Evolutionary conservation across 305 asterid genomes (phyloP).

Genomic region (Fraxinus paxiana): DNA sequence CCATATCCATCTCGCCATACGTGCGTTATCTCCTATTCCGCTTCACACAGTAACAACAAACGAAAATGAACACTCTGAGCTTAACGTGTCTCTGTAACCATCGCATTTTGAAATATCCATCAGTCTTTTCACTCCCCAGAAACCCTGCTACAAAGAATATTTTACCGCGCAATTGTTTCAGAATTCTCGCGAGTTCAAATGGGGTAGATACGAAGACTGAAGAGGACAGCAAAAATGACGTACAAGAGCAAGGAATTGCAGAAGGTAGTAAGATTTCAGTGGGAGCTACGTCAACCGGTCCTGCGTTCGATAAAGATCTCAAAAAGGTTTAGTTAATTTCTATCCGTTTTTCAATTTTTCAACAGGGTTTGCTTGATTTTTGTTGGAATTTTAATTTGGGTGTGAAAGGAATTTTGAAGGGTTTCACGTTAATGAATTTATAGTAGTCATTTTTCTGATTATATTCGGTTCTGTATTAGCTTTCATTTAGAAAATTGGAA

Average conservation of each 20-base stretch:
- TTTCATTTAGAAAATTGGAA: background rate
- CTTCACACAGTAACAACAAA: conserved; percentile 16
- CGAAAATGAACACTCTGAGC: conserved; percentile 36
- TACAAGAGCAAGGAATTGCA: conserved; percentile 27
- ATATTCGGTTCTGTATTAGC: background rate
- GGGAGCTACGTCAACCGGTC: conserved; percentile 20
- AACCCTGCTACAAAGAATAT: conserved; percentile 7
- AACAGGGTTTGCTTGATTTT: background rate
- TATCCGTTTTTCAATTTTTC: background rate
- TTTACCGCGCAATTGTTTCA: conserved; percentile 26
- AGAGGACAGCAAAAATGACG: conserved; percentile 11
- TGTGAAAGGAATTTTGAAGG: background rate
- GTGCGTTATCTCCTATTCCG: background rate
- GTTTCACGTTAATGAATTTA: background rate
- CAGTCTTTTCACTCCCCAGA: conserved; percentile 16
- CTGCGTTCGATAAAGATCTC: conserved; percentile 61
- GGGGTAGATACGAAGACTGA: conserved; percentile 40
- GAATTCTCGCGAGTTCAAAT: conserved; percentile 48
- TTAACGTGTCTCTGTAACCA: conserved; percentile 33
- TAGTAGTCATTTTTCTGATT: background rate
- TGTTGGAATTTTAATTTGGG: background rate
- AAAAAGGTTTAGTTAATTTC: conserved; percentile 44
- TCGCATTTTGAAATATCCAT: conserved; percentile 23
- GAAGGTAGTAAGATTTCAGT: conserved; percentile 28
- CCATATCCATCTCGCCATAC: background rate